phyloP scores from a whole-genome alignment of 1,284 basidiomycete species.

The Pisolithus thermaeus region DNA sequence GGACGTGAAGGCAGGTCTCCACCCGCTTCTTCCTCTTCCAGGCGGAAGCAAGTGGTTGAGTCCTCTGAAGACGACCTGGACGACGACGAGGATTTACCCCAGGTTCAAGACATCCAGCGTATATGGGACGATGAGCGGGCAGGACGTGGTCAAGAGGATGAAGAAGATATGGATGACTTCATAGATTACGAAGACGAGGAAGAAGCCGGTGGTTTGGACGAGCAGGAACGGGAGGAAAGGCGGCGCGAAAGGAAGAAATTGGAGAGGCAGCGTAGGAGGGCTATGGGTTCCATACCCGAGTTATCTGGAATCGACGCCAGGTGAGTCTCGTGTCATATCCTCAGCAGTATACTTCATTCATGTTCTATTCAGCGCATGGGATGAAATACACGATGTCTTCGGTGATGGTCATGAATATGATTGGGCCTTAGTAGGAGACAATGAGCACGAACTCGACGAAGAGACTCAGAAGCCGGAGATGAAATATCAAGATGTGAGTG shows the following conservation, averaged over 20 bases:
- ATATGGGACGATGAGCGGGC: conserved; percentile 81
- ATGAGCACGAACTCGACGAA: conserved; percentile 56
- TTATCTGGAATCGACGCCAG: conserved; percentile 82
- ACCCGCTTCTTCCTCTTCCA: conserved; percentile 50
- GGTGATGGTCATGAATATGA: conserved; percentile 97
- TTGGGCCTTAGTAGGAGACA: conserved; percentile 85
- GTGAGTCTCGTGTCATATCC: conserved; percentile 42
- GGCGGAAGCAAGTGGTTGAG: conserved; percentile 50
- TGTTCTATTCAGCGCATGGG: conserved; percentile 71
- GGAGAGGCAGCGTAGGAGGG: conserved; percentile 60
- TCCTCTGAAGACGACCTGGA: conserved; percentile 72
- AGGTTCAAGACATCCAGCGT: conserved; percentile 65
- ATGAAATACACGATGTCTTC: conserved; percentile 95
- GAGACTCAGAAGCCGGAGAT: conserved; percentile 65
- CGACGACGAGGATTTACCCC: conserved; percentile 49
- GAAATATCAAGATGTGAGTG: conserved; percentile 83
- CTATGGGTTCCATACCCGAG: conserved; percentile 64
- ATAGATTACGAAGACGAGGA: conserved; percentile 92
- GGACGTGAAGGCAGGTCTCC: conserved; percentile 67
- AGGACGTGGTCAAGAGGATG: conserved; percentile 57
- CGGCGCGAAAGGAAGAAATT: conserved; percentile 61
- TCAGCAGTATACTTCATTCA: conserved; percentile 16
- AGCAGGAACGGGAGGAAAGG: conserved; percentile 67
- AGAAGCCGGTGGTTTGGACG: conserved; percentile 62
- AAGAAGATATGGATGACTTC: conserved; percentile 82